Evolutionary conservation across 176 grass and related monocot species (phyloP), one percentile per base, ranked within the genome.

Genomic region (Ampelocalamus luodianensis): DNA sequence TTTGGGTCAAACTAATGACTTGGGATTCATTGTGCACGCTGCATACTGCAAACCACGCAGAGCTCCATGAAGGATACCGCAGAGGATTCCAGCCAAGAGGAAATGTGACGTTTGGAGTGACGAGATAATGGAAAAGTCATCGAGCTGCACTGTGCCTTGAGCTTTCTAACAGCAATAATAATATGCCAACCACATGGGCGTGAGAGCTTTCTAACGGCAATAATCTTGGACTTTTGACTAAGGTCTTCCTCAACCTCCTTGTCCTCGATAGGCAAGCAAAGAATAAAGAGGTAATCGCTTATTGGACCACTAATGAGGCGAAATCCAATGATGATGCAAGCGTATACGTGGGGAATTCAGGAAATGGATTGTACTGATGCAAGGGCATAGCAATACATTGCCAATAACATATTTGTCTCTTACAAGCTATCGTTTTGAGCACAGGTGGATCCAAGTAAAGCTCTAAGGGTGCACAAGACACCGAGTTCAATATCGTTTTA

Each of bases 51-150:
- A 2, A 0, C 0, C 4, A 0, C 1, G 38, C 5, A 1, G 17
- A 50, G 0, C 2, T 0, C 16, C 5, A 0, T 0, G 3, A 0
- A 17, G 5, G 20, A 37, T 0, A 48, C 32, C 87, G 80, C 67
- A 88, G 81, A 88, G 78, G 74, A 85, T 82, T 82, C 37, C 5
- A 3, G 5, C 32, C 0, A 22, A 29, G 51, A 38, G 37, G 20
- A 46, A 20, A 0, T n/a, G 38, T 95, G 93, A 95, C 93, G 93
- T 90, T 78, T 70, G 68, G 82, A 59, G 85, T 95, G 90, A 95
- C 93, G 88, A 27, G 65, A 17, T 3, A 14, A 8, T 4, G 38
- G 38, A 18, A 36, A 80, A 79, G 84, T 68, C 59, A 26, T 17
- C 0, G 29, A 29, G 29, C 29, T 15, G 22, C 8, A 3, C 46